These are phyloP conservation scores for Phaffia rhodozyma DNA, from an alignment of 1,284 basidiomycete species.

Conservation along the genomic window DNA sequence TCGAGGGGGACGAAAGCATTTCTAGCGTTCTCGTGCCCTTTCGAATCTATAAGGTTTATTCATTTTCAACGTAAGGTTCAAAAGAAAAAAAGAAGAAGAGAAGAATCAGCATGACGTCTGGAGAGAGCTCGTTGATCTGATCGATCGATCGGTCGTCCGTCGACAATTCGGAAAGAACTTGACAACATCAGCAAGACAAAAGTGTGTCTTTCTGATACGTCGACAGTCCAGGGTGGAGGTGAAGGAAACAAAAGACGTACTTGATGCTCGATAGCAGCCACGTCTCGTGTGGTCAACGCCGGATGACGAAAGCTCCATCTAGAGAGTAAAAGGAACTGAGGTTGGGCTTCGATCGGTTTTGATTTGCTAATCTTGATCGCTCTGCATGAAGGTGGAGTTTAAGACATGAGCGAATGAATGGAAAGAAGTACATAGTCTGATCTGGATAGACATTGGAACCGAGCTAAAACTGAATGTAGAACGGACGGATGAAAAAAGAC, in stretches of 20 bases:
- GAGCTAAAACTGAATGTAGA: background rate
- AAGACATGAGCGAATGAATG: background rate
- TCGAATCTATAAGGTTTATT: slow-evolving; percentile 27
- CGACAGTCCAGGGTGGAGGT: background rate
- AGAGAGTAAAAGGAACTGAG: slow-evolving; percentile 32
- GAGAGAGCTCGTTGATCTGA: too few species aligned
- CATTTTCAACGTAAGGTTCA: background rate
- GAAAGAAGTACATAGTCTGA: too few species aligned
- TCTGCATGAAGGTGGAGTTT: slow-evolving; percentile 17
- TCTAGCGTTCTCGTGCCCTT: slow-evolving; percentile 32
- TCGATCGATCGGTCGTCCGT: too few species aligned
- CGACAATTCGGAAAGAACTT: too few species aligned
- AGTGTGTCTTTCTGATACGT: too few species aligned
- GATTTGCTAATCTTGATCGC: slow-evolving; percentile 28
- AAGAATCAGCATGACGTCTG: too few species aligned
- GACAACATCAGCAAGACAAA: too few species aligned
- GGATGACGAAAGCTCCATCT: slow-evolving; percentile 35
- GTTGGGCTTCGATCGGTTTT: slow-evolving; percentile 27
- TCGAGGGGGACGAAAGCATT: slow-evolving; percentile 30
- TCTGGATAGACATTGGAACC: too few species aligned
- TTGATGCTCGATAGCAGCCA: slow-evolving; percentile 36
- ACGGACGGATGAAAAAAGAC: background rate
- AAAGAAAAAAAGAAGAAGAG: too few species aligned
- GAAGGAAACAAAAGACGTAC: slow-evolving; percentile 21
- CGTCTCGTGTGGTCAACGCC: slow-evolving; percentile 29